Base-by-base conservation (phyloP, 495 filamentous ascomycete species). In the Podospora comata region DNA sequence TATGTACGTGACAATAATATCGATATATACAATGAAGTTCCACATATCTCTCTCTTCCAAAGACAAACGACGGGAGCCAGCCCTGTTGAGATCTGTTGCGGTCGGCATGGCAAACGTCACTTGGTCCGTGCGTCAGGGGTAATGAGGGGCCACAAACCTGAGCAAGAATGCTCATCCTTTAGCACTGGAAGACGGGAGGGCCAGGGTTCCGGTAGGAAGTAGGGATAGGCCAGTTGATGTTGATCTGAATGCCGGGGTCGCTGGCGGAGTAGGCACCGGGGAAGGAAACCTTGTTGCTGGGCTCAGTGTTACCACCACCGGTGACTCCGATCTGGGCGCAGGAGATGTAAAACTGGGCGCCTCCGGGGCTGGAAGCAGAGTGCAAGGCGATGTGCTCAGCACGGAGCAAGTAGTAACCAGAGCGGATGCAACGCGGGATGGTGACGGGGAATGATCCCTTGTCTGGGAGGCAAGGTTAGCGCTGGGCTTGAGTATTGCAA, bases 351-450 rank as follows among this genome's bases (percentile, higher is more conserved):
- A 86, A 86, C 76, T 82, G 75, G 9, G 86, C 84, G 0, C 83
- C 84, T 1, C 80, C 80, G 4, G 71, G 67, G 7, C 72, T 70
- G 48, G 68, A 67, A 9, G 85, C 86, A 26, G 66, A 68, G 70
- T 87, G 84, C 13, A 86, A 76, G 16, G 77, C 86, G 62, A 88
- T 82, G 66, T 87, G 85, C 76, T 89, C 87, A 18, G 82, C 84
- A 28, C 86, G 83, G 44, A 88, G 74, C 19, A 90, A 84, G 67
- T 89, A 89, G 68, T 84, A 77, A 39, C 86, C 86, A 0, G 81
- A 67, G 2, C 79, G 77, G 62, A 86, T 80, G 67, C 79, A 81
- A 9, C 70, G 68, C 0, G 85, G 85, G 64, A 86, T 83, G 64
- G 73, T 81, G 44, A 74, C 73, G 15, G 67, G 18, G 68, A 77